phyloP scores from a whole-genome alignment of 805 yeast species.

The Candida jianshihensis region DNA sequence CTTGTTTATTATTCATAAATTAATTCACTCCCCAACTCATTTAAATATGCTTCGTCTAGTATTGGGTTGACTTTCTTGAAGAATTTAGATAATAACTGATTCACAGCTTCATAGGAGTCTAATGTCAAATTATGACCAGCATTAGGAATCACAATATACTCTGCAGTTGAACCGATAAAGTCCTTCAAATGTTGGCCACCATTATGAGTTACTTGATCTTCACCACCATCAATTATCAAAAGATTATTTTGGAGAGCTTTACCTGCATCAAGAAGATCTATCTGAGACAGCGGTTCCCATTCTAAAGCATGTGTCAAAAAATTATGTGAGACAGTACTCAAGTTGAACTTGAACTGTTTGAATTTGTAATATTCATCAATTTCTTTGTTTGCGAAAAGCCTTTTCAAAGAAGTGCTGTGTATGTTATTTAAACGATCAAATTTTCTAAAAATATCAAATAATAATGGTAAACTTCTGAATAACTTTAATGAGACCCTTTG shows the following conservation, averaged over 20 bases:
- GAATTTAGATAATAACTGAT: slow-evolving; percentile 4
- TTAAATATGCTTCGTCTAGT: not conserved
- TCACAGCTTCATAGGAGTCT: slow-evolving; percentile 13
- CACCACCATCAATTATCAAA: slow-evolving; percentile 17
- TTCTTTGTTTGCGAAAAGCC: slow-evolving; percentile 11
- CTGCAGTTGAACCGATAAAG: slow-evolving; percentile 10
- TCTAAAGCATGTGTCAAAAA: slow-evolving; percentile 15
- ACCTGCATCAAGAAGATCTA: slow-evolving; percentile 10
- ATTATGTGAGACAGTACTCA: slow-evolving; percentile 15
- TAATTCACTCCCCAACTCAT: not conserved
- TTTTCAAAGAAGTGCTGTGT: slow-evolving; percentile 12
- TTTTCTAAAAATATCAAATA: slow-evolving; percentile 18
- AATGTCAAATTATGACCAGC: slow-evolving; percentile 20
- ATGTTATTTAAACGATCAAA: slow-evolving; percentile 21
- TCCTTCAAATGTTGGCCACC: slow-evolving; percentile 19
- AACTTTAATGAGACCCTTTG: slow-evolving; percentile 2
- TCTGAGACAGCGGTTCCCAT: slow-evolving; percentile 14
- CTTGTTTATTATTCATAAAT: not conserved
- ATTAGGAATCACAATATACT: slow-evolving; percentile 11
- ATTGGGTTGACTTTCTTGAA: slow-evolving; percentile 1
- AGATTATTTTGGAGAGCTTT: slow-evolving; percentile 3
- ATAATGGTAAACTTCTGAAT: slow-evolving; percentile 5
- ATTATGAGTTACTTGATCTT: slow-evolving; percentile 16
- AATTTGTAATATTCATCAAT: slow-evolving; percentile 14
- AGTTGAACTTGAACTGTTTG: slow-evolving; percentile 22